Evolutionary conservation across 192 early-diverging fungal genomes (phyloP).

Genomic region (Entrophospora sp.): DNA sequence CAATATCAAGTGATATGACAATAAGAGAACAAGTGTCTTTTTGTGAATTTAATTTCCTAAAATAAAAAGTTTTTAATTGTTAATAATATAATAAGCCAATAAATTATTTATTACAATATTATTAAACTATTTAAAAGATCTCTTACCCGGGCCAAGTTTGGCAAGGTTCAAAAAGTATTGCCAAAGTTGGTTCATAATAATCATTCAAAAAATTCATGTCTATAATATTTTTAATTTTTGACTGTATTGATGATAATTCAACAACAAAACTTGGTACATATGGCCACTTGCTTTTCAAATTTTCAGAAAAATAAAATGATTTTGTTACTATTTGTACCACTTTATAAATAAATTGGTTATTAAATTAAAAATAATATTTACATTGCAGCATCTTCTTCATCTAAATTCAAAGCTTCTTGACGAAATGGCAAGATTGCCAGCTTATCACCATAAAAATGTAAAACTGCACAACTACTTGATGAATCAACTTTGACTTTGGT

Average conservation of each 20-base stretch:
- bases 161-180: slow-evolving; percentile 80
- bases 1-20: slow-evolving; percentile 81
- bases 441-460: slow-evolving; percentile 82
- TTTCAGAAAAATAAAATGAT: not conserved
- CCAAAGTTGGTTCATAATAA: slow-evolving; percentile 89
- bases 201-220: slow-evolving; percentile 88
- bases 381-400: slow-evolving; percentile 52
- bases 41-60: slow-evolving; percentile 50
- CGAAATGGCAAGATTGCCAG: slow-evolving; percentile 85
- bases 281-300: slow-evolving; percentile 40
- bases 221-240: slow-evolving; percentile 64
- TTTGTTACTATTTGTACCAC: no score
- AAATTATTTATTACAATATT: not conserved
- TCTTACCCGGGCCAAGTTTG: slow-evolving; percentile 81
- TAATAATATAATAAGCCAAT: not conserved
- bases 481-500: slow-evolving; percentile 74
- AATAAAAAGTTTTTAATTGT: no score
- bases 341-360: no score
- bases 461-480: slow-evolving; percentile 75
- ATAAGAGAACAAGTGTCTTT: slow-evolving; percentile 66
- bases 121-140: no score
- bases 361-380: no score
- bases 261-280: slow-evolving; percentile 69
- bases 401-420: slow-evolving; percentile 47
- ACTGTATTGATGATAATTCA: slow-evolving; percentile 46